Evolutionary conservation across 768 basidiomycete species (phyloP).

Genomic region (Rhodosporidiobolus odoratus): DNA sequence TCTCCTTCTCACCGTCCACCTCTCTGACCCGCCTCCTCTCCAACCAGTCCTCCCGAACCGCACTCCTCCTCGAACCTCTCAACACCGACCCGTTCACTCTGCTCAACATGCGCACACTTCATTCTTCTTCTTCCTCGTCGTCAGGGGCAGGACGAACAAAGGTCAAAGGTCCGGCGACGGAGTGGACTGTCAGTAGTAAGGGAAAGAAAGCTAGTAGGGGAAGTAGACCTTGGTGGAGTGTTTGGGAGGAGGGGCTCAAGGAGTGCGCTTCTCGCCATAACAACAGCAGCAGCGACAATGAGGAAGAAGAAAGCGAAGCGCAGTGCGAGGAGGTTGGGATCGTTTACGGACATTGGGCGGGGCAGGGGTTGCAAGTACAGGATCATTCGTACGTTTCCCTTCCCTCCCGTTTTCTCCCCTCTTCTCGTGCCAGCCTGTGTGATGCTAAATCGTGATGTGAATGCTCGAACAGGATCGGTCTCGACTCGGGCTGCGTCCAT

Average conservation of each 20-base stretch:
- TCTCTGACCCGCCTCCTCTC: slow-evolving; percentile 1
- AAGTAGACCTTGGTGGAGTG: slow-evolving; percentile 24
- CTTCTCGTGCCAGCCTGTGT: not conserved
- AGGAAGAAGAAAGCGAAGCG: not conserved
- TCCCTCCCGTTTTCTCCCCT: not conserved
- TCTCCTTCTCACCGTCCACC: slow-evolving; percentile 11
- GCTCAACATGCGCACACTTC: slow-evolving; percentile 30
- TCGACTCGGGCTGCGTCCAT: slow-evolving; percentile 35
- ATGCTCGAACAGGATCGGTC: slow-evolving; percentile 17
- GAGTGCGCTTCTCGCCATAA: too few species aligned
- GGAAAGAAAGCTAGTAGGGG: slow-evolving; percentile 6
- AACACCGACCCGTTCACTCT: slow-evolving; percentile 33
- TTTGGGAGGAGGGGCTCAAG: slow-evolving; percentile 21
- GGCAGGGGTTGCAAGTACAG: slow-evolving; percentile 21
- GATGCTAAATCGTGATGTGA: not conserved
- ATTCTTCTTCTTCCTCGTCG: not conserved
- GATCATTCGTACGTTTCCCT: slow-evolving; percentile 9
- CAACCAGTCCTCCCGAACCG: not conserved
- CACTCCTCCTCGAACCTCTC: slow-evolving; percentile 23
- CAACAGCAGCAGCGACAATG: not conserved
- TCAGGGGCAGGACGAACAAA: not conserved
- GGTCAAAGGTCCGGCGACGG: slow-evolving; percentile 8
- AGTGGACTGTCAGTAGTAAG: slow-evolving; percentile 26
- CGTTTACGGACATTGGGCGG: slow-evolving; percentile 35
- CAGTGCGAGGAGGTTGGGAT: slow-evolving; percentile 12